A percentile compares a stretch with the other conserved stretches of the same genome.
phyloP scores from a whole-genome alignment of 805 yeast genomes.

The Wickerhamiella lipophila region DNA sequence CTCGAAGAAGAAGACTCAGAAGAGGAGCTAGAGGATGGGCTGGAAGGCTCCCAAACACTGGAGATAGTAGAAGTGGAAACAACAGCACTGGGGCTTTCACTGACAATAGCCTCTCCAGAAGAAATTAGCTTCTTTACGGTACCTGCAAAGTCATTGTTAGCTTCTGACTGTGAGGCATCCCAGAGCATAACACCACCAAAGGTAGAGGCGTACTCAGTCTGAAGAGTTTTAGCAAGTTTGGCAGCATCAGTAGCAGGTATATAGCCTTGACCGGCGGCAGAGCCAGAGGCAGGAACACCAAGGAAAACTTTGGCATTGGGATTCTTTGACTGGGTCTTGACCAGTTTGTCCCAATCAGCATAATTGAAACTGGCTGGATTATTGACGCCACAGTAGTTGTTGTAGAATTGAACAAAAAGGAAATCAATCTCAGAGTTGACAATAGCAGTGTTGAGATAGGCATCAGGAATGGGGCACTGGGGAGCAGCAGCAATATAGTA shows the following conservation, averaged over 20 bases:
- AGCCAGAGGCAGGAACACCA: conserved; percentile 47
- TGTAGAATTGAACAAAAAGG: conserved; percentile 55
- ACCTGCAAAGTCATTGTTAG: conserved; percentile 37
- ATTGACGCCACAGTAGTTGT: conserved; percentile 37
- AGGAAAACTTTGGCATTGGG: conserved; percentile 41
- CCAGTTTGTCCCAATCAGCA: conserved; percentile 41
- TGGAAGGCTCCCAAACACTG: background rate
- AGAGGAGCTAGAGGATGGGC: background rate
- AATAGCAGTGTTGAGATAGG: conserved; percentile 32
- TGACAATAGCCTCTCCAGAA: conserved; percentile 13
- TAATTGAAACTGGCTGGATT: conserved; percentile 26
- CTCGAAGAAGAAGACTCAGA: background rate
- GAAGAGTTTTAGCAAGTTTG: conserved; percentile 15
- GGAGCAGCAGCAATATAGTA: conserved; percentile 56
- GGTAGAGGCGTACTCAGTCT: conserved; percentile 25
- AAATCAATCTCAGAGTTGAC: conserved; percentile 40
- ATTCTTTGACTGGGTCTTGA: conserved; percentile 36
- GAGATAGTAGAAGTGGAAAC: background rate
- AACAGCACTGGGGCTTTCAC: background rate
- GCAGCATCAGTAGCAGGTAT: conserved; percentile 30
- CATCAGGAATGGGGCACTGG: conserved; percentile 55
- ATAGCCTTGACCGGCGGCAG: conserved; percentile 49
- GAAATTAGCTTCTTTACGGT: conserved; percentile 33
- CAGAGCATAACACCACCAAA: conserved; percentile 67
- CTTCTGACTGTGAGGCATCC: conserved; percentile 62